Evolutionary conservation across 2,329 filamentous ascomycete species (phyloP).

Genomic region (Xylariaceae sp.): DNA sequence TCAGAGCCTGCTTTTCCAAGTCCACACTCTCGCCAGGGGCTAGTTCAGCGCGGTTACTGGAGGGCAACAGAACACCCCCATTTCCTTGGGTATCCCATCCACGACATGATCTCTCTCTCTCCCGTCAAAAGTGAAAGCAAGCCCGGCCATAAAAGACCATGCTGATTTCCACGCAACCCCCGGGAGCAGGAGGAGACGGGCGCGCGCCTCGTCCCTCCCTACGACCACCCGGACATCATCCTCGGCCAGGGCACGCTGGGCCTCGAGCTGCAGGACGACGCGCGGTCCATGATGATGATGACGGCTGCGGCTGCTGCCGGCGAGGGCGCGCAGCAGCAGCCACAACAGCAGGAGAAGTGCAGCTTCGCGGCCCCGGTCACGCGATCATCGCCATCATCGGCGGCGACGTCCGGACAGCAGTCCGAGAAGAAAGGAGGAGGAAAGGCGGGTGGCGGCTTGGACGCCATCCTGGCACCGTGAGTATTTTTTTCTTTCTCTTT

Average conservation of each 20-base stretch:
- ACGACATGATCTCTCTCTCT: too few species aligned
- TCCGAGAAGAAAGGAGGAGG: slow-evolving; percentile 7
- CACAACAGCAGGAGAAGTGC: slow-evolving; percentile 3
- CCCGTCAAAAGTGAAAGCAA: too few species aligned
- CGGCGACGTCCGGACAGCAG: background rate
- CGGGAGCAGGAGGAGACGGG: slow-evolving; percentile 63
- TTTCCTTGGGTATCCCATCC: too few species aligned
- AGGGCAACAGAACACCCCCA: too few species aligned
- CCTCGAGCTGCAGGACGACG: slow-evolving; percentile 74
- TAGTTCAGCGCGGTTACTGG: too few species aligned
- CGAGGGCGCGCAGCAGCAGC: slow-evolving; percentile 9
- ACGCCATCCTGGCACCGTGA: slow-evolving; percentile 74
- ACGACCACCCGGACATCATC: slow-evolving; percentile 87
- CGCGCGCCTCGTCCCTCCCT: slow-evolving; percentile 77
- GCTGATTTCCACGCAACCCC: too few species aligned
- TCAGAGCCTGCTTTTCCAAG: too few species aligned
- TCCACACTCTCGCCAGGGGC: too few species aligned
- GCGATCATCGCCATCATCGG: too few species aligned
- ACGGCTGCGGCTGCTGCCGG: slow-evolving; percentile 4
- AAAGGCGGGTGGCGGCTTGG: slow-evolving; percentile 31
- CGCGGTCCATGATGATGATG: slow-evolving; percentile 39
- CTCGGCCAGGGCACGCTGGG: slow-evolving; percentile 88
- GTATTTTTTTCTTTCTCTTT: too few species aligned
- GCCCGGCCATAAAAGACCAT: too few species aligned
- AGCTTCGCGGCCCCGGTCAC: slow-evolving; percentile 7